These are phyloP conservation scores for Lichenothelia convexa DNA, from an alignment of 495 filamentous ascomycete genomes.

Conservation along the genomic window DNA sequence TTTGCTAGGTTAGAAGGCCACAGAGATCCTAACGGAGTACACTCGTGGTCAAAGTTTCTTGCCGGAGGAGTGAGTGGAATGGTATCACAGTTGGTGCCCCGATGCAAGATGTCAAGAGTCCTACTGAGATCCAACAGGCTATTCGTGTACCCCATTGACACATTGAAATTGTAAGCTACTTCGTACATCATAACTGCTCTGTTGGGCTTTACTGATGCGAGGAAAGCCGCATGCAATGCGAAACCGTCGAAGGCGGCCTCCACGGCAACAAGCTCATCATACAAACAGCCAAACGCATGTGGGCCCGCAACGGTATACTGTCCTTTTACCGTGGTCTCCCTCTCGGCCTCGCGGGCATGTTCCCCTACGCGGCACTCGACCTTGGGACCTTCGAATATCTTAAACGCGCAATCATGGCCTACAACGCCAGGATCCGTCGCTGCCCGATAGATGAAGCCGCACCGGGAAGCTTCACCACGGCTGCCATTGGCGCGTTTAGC, in stretches of 20 bases:
- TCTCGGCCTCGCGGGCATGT: conserved; percentile 87
- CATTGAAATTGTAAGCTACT: conserved; percentile 66
- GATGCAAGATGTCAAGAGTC: neutral
- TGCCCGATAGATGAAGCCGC: conserved; percentile 69
- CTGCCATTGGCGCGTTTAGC: conserved; percentile 68
- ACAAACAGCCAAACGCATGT: conserved; percentile 70
- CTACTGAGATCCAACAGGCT: conserved; percentile 33
- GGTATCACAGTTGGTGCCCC: conserved; percentile 50
- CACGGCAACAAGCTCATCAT: conserved; percentile 72
- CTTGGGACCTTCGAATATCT: conserved; percentile 86
- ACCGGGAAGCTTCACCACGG: conserved; percentile 59
- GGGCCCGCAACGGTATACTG: conserved; percentile 48
- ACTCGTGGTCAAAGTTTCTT: conserved; percentile 68
- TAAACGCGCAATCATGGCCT: conserved; percentile 51
- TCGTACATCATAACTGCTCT: neutral
- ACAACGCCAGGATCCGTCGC: conserved; percentile 47
- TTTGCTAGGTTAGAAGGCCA: conserved; percentile 81
- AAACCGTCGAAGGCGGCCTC: conserved; percentile 68
- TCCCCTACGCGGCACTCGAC: conserved; percentile 94
- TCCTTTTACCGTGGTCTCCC: conserved; percentile 84
- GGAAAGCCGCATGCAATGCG: conserved; percentile 70
- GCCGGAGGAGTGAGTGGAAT: conserved; percentile 88
- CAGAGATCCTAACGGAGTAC: conserved; percentile 58
- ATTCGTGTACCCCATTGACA: conserved; percentile 91
- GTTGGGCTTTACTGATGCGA: conserved; percentile 11